Conservation (phyloP, 164 flowering plant species). For the Platanus orientalis region DNA sequence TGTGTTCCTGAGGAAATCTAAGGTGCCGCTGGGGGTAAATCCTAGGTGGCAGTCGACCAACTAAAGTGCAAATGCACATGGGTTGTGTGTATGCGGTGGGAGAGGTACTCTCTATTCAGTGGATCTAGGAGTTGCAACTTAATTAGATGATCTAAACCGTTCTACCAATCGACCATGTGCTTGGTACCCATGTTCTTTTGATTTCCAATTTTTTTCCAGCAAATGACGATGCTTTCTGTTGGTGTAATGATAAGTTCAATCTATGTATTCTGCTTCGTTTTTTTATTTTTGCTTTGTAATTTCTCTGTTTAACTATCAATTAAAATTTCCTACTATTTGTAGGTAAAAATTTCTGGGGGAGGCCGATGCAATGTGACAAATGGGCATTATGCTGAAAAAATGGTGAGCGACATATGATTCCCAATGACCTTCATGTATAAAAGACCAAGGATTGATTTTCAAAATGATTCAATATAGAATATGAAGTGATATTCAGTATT, state of each 20-base stretch:
- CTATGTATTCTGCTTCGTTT: neutral
- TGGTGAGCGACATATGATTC: slow-evolving; percentile 35
- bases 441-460: neutral
- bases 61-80: neutral
- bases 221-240: neutral
- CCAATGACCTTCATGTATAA: no score
- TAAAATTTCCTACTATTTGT: slow-evolving; percentile 8
- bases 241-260: neutral
- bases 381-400: slow-evolving; percentile 71
- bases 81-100: neutral
- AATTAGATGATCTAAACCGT: neutral
- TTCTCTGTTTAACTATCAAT: neutral
- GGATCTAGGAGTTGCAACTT: neutral
- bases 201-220: neutral
- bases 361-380: slow-evolving; percentile 97
- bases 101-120: neutral
- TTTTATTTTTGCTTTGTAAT: neutral
- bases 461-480: neutral
- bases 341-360: slow-evolving; percentile 97
- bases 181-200: neutral
- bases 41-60: no score
- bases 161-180: neutral
- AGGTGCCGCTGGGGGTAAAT: neutral
- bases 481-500: neutral
- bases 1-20: neutral